Conservation (phyloP, 148 eudicot species). For the Vaccinium darrowii region DNA sequence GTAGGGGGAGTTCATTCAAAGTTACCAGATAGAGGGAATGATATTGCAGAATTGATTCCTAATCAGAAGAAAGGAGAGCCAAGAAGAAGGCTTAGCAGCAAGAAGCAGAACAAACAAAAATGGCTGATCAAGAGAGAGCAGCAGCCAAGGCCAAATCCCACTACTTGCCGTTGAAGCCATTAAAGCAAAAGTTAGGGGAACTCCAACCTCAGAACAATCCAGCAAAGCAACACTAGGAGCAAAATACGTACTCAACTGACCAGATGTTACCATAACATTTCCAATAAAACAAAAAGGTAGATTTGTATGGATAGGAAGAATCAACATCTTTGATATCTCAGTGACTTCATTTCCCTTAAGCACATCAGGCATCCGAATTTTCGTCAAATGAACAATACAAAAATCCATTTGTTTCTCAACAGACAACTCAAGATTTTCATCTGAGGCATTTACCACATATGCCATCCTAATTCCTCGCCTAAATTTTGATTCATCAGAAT, state of each 20-base stretch:
- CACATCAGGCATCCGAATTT: not conserved
- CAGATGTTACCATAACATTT: not conserved
- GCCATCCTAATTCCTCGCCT: not conserved
- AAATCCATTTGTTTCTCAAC: not conserved
- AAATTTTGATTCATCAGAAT: constrained; percentile 5
- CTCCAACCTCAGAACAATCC: not conserved
- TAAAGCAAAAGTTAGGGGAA: no score
- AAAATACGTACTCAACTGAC: not conserved
- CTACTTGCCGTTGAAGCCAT: no score
- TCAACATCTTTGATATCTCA: not conserved
- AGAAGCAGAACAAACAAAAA: no score
- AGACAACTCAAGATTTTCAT: not conserved
- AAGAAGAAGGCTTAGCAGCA: no score
- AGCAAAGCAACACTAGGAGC: not conserved
- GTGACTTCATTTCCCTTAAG: not conserved
- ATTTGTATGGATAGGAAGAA: constrained; percentile 21
- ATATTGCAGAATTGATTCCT: no score
- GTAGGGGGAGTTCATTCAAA: no score
- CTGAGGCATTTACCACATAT: not conserved
- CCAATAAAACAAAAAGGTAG: not conserved
- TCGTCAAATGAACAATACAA: not conserved
- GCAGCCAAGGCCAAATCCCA: no score
- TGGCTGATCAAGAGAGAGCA: no score
- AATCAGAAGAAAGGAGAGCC: no score
- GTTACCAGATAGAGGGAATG: no score